These are phyloP conservation scores for Diaporthe citriasiana DNA, from an alignment of 2,329 filamentous ascomycete genomes.

Conservation along the genomic window DNA sequence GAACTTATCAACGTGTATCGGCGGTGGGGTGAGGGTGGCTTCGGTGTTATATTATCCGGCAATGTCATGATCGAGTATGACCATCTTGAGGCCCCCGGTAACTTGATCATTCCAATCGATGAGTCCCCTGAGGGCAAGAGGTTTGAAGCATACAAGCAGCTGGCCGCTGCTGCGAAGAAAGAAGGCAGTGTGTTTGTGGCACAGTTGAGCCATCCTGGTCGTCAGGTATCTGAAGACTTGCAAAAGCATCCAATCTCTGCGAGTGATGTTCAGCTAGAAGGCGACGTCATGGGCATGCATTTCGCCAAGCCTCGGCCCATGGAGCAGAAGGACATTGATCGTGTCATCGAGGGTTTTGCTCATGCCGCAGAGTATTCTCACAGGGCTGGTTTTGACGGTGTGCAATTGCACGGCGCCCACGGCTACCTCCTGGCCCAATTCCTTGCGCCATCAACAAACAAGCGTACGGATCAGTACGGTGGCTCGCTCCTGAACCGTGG, in stretches of 20 bases:
- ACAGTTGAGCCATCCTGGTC: conserved; percentile 74
- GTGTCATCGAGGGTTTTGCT: conserved; percentile 67
- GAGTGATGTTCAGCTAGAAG: conserved; percentile 56
- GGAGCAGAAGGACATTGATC: conserved; percentile 64
- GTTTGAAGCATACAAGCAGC: conserved; percentile 71
- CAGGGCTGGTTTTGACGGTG: conserved; percentile 67
- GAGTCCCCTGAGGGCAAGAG: conserved; percentile 67
- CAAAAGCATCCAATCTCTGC: conserved; percentile 56
- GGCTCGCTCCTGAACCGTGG: conserved; percentile 62
- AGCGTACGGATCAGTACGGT: conserved; percentile 55
- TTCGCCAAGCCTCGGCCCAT: conserved; percentile 67
- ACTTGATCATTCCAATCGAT: conserved; percentile 69
- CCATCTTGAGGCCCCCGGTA: conserved; percentile 68
- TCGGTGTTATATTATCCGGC: conserved; percentile 72
- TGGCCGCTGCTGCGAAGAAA: conserved; percentile 68
- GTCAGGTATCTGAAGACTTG: conserved; percentile 59
- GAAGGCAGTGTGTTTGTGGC: conserved; percentile 72
- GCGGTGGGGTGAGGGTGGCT: conserved; percentile 71
- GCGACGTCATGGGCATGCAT: conserved; percentile 59
- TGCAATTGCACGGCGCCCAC: conserved; percentile 63
- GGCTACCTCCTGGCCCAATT: conserved; percentile 63
- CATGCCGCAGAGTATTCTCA: conserved; percentile 70
- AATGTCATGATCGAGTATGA: conserved; percentile 76
- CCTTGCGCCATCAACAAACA: conserved; percentile 54
- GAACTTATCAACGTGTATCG: conserved; percentile 68